Evolutionary conservation across 305 asterid genomes (phyloP).

Genomic region (Petunia hybrid): DNA sequence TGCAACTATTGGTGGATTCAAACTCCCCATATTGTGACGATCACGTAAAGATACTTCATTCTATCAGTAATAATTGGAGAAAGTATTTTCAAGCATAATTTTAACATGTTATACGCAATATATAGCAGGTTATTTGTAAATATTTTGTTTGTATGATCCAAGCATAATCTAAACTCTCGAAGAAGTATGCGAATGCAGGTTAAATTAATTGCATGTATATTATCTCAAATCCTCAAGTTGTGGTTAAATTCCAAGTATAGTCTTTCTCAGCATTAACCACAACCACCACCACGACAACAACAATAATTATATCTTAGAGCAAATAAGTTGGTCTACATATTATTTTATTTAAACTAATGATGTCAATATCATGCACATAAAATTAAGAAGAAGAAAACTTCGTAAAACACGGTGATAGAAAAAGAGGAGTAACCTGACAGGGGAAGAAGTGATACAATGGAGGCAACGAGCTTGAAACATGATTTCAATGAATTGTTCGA

Average conservation of each 20-base stretch:
- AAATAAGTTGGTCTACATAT: no score
- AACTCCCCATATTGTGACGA: no score
- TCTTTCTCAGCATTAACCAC: not conserved
- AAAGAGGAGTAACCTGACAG: conserved; percentile 31
- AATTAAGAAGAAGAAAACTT: not conserved
- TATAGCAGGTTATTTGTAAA: not conserved
- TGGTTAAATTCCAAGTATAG: not conserved
- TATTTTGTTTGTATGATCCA: not conserved
- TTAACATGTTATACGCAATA: not conserved
- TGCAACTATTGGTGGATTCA: no score
- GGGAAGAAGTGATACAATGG: conserved; percentile 18
- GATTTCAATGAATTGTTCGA: conserved; percentile 1
- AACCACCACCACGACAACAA: no score
- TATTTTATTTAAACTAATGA: no score
- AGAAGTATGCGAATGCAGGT: no score
- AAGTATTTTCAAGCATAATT: not conserved
- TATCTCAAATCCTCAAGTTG: not conserved
- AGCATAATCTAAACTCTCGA: not conserved
- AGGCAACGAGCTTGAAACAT: not conserved
- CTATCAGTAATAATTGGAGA: not conserved
- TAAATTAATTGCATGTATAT: not conserved
- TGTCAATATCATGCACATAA: no score
- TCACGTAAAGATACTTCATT: no score
- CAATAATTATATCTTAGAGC: no score
- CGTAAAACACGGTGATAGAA: not conserved